Conservation (phyloP, 306 rosid genomes). For the Cicer bijugum region DNA sequence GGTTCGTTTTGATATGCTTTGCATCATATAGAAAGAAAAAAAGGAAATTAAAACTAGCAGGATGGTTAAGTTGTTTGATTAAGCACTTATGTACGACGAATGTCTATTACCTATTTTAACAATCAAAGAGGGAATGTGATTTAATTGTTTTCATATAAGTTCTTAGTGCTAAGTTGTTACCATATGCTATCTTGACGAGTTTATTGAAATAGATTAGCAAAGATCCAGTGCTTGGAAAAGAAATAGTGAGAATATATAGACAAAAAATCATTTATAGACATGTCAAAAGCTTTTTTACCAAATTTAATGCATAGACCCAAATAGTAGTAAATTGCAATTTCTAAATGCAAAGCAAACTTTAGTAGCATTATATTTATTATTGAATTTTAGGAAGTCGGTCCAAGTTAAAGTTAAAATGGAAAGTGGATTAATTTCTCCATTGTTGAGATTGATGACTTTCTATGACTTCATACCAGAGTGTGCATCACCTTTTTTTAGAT, state of each 20-base stretch:
- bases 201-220: not conserved
- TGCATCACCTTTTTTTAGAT: too few relatives aligned
- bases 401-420: slow-evolving; percentile 9
- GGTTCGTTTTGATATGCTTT: slow-evolving; percentile 50
- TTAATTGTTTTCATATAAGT: not conserved
- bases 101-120: not conserved
- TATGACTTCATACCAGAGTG: too few relatives aligned
- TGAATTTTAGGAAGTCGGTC: not conserved
- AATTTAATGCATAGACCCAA: not conserved
- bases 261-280: too few relatives aligned
- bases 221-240: not conserved
- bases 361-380: not conserved
- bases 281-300: not conserved
- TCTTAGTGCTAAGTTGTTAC: not conserved
- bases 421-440: not conserved
- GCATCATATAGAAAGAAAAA: not conserved
- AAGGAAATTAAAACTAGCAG: not conserved
- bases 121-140: not conserved
- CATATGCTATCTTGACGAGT: not conserved
- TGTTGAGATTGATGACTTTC: not conserved
- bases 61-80: not conserved
- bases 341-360: slow-evolving; percentile 9
- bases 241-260: not conserved
- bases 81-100: not conserved
- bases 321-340: not conserved